Evolutionary conservation across 495 filamentous ascomycete species (phyloP), one percentile per base, ranked within the genome.

Genomic region (Acidiella bohemica): DNA sequence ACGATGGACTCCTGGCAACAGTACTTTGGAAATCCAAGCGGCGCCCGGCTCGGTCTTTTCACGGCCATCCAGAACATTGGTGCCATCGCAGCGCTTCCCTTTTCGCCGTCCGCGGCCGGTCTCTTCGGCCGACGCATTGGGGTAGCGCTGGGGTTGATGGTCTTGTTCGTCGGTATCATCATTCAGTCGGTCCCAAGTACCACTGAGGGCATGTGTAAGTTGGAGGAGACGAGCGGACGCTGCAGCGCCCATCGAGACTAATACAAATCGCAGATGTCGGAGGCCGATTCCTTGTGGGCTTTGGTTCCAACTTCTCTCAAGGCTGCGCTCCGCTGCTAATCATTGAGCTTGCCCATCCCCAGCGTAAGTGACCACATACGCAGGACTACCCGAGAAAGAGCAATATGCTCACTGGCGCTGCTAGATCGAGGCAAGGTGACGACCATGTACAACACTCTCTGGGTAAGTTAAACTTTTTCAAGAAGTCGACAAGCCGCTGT

Each of bases 151-250:
- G 83, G 83, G 44, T 75, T 71, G 27, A 18, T 61, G 18, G 66
- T 85, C 50, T 82, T 88, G 78, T 70, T 83, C 41, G n/a, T 80
- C 10, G 82, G 82, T 17, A 75, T 80, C 35, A 66, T 80, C 24
- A 77, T 86, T 40, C 80, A 84, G 44, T 61, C 75, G 29, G 68
- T 73, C 9, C 47, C 73, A 6, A 60, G 27, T 2, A 30, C 72
- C 33, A 66, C 46, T 19, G 5, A 13, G 46, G 52, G 53, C 29
- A 36, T 51, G 54, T 64, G 26, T 32, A 49, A n/a, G n/a, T n/a
- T n/a, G n/a, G n/a, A n/a, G n/a, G n/a, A n/a, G n/a, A n/a, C n/a
- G n/a, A n/a, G n/a, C n/a, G n/a, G n/a, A n/a, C n/a, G n/a, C n/a
- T n/a, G n/a, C n/a, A n/a, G n/a, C n/a, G n/a, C n/a, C n/a, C n/a